These are phyloP conservation scores for Yamadazyma aaseri DNA, from an alignment of 1,139 yeast genomes.

Conservation along the genomic window DNA sequence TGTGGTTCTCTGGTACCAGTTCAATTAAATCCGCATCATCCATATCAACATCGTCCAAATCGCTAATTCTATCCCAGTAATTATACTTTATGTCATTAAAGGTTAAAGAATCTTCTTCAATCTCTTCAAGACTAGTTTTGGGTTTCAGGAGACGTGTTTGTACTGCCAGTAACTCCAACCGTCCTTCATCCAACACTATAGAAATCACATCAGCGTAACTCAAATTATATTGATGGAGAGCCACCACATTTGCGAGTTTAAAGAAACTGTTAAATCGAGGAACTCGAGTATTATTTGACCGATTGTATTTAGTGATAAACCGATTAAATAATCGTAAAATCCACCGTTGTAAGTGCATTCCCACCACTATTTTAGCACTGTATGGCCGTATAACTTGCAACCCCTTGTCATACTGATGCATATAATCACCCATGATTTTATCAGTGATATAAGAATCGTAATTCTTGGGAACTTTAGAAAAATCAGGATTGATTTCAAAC, in stretches of 20 bases:
- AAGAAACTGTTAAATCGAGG: slow-evolving; percentile 23
- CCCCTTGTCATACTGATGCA: slow-evolving; percentile 17
- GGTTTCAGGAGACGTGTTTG: slow-evolving; percentile 11
- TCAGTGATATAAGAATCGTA: slow-evolving; percentile 24
- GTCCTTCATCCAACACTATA: slow-evolving; percentile 29
- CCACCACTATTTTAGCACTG: slow-evolving; percentile 23
- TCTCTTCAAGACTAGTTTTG: slow-evolving; percentile 16
- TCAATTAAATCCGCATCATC: slow-evolving; percentile 13
- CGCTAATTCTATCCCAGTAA: slow-evolving; percentile 37
- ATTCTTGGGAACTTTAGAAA: neutral
- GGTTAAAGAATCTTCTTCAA: slow-evolving; percentile 12
- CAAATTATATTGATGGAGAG: slow-evolving; percentile 17
- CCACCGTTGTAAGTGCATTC: slow-evolving; percentile 37
- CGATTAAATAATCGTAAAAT: slow-evolving; percentile 36
- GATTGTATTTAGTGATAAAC: slow-evolving; percentile 33
- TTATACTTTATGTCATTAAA: slow-evolving; percentile 27
- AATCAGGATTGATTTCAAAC: slow-evolving; percentile 18
- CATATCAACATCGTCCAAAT: slow-evolving; percentile 32
- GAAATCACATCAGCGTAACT: slow-evolving; percentile 23
- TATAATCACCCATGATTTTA: slow-evolving; percentile 25
- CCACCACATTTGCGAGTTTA: slow-evolving; percentile 14
- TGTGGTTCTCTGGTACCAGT: neutral
- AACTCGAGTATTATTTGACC: slow-evolving; percentile 17
- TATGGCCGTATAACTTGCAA: slow-evolving; percentile 22
- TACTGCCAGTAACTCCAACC: slow-evolving; percentile 20